A percentile compares a stretch with the other conserved stretches of the same genome.
These are phyloP conservation scores for Pseudocercospora macadamiae DNA, from an alignment of 2,329 filamentous ascomycete genomes.

Conservation along the genomic window DNA sequence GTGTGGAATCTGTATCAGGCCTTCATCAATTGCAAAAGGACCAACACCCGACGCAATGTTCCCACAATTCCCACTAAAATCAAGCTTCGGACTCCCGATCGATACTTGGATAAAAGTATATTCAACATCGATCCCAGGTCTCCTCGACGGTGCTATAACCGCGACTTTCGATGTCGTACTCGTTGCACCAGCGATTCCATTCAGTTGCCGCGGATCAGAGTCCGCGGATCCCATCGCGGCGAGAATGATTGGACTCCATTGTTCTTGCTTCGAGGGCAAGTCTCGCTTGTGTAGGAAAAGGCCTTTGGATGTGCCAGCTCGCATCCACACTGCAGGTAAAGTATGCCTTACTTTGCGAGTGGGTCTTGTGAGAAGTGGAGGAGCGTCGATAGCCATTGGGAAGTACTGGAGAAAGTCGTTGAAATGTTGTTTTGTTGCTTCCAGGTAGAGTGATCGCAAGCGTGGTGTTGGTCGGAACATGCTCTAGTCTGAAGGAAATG, in stretches of 20 bases:
- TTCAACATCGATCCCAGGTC: slow-evolving; percentile 27
- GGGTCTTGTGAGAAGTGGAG: background rate
- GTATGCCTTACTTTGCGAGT: slow-evolving; percentile 10
- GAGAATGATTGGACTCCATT: slow-evolving; percentile 38
- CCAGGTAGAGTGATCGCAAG: background rate
- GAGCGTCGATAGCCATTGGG: slow-evolving; percentile 12
- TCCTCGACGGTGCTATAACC: slow-evolving; percentile 23
- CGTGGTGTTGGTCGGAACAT: background rate
- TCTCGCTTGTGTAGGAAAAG: slow-evolving; percentile 44
- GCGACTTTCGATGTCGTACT: slow-evolving; percentile 32
- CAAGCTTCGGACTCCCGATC: slow-evolving; percentile 25
- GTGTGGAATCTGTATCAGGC: slow-evolving; percentile 21
- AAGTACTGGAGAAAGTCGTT: background rate
- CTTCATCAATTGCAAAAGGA: slow-evolving; percentile 32
- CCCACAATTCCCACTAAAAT: slow-evolving; percentile 31
- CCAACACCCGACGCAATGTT: slow-evolving; percentile 32
- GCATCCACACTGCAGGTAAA: slow-evolving; percentile 44
- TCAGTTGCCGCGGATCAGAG: slow-evolving; percentile 29
- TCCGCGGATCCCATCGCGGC: slow-evolving; percentile 39
- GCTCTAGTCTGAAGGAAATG: too few relatives aligned
- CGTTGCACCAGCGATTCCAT: slow-evolving; percentile 31
- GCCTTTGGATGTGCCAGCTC: slow-evolving; percentile 45
- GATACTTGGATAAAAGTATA: slow-evolving; percentile 31
- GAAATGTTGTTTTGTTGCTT: background rate
- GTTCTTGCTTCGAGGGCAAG: slow-evolving; percentile 32